Evolutionary conservation across 805 yeast genomes (phyloP).

Genomic region (Suhomyces emberorum): DNA sequence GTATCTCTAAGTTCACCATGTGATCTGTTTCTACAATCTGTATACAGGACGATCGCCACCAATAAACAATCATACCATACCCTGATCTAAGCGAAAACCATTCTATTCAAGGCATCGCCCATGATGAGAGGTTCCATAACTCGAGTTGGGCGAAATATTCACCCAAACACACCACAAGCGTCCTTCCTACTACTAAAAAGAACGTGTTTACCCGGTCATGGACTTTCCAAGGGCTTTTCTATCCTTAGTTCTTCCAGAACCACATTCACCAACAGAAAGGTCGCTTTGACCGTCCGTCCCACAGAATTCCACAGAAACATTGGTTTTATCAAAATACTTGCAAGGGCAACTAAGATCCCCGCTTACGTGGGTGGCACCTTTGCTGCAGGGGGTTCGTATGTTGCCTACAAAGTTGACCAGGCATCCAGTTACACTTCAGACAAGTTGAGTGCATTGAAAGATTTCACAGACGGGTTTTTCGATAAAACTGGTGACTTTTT

Average conservation of each 20-base stretch:
- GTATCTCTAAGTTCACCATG: no score
- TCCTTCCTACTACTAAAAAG: neutral
- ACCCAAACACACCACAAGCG: neutral
- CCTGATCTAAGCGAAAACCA: conserved; percentile 1
- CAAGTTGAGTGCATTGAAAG: conserved; percentile 59
- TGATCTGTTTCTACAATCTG: neutral
- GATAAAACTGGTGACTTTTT: conserved; percentile 48
- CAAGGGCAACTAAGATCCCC: conserved; percentile 59
- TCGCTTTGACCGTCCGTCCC: neutral
- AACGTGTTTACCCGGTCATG: neutral
- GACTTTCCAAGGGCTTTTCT: conserved; percentile 1
- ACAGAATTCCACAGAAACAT: conserved; percentile 21
- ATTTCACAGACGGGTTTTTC: conserved; percentile 52
- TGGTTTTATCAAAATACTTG: conserved; percentile 46
- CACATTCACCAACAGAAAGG: neutral
- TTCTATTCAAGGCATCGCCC: neutral
- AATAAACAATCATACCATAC: neutral
- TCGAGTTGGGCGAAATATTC: neutral
- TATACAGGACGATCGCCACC: conserved; percentile 1
- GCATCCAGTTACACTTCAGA: conserved; percentile 72
- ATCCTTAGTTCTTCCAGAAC: neutral
- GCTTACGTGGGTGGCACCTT: conserved; percentile 85
- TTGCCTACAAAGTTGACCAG: conserved; percentile 88
- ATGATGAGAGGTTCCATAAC: neutral
- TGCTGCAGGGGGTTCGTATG: conserved; percentile 93